phyloP scores from a whole-genome alignment of 2,329 filamentous ascomycete species.

The Didymella sp. region DNA sequence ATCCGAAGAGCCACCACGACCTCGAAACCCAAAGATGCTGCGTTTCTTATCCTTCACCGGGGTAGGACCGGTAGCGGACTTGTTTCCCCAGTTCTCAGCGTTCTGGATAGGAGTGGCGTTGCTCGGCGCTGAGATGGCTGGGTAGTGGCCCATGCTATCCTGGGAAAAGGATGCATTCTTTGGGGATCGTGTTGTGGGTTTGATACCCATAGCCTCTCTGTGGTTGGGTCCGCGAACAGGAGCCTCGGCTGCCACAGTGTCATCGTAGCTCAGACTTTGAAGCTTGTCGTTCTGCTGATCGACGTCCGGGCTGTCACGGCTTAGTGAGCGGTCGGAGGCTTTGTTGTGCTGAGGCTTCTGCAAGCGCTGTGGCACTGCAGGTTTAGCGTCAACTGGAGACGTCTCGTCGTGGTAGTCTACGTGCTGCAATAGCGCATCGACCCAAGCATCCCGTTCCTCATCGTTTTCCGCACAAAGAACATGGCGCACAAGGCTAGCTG shows the following conservation, averaged over 20 bases:
- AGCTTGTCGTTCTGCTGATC: conserved; percentile 45
- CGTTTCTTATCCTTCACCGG: conserved; percentile 82
- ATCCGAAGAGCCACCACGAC: conserved; percentile 74
- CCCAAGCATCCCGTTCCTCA: conserved; percentile 89
- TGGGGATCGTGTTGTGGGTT: conserved; percentile 36
- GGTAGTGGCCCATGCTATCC: conserved; percentile 45
- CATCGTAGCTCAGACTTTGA: conserved; percentile 62
- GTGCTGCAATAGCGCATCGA: conserved; percentile 86
- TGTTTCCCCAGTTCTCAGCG: conserved; percentile 84
- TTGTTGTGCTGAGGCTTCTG: conserved; percentile 52
- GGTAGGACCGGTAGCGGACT: conserved; percentile 60
- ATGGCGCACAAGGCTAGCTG: conserved; percentile 84
- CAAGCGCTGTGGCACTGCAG: conserved; percentile 28
- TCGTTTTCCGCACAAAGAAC: conserved; percentile 97
- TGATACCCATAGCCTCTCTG: conserved; percentile 33
- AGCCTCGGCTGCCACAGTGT: conserved; percentile 64
- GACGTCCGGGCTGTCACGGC: conserved; percentile 50
- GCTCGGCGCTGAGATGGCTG: conserved; percentile 78
- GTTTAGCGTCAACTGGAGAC: conserved; percentile 55
- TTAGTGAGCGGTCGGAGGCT: conserved; percentile 36
- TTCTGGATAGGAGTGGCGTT: conserved; percentile 87
- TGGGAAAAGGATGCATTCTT: conserved; percentile 46
- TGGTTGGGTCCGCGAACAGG: conserved; percentile 58
- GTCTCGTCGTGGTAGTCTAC: conserved; percentile 72
- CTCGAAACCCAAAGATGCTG: conserved; percentile 69